Percentiles rank a stretch among this genome's conserved stretches.
Conservation (phyloP, 108 stramenopile genomes). For the Stephanodiscus triporus region DNA sequence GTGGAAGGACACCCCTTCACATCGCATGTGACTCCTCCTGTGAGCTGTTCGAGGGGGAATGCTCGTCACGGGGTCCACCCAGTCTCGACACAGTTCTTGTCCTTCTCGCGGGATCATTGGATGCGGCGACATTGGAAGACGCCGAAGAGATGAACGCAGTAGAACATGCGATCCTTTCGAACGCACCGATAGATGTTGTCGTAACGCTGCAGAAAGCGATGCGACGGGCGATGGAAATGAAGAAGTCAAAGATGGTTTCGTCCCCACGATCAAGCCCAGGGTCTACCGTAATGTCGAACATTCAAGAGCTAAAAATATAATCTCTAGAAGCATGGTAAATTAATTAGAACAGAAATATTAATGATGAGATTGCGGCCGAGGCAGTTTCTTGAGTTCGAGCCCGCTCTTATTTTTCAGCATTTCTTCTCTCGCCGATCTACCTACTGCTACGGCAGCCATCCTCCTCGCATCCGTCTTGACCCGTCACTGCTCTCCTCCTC, state of each 20-base stretch:
- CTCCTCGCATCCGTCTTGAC: not conserved
- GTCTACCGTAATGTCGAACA: not conserved
- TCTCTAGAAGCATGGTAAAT: not conserved
- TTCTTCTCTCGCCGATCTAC: too few relatives aligned
- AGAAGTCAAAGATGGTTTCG: not conserved
- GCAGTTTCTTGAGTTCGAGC: not conserved
- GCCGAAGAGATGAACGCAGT: conserved; percentile 21
- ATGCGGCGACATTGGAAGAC: conserved; percentile 17
- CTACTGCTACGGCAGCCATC: not conserved
- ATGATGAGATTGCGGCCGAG: too few relatives aligned
- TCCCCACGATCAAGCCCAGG: not conserved
- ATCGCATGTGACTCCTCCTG: conserved; percentile 23
- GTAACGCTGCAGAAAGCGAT: not conserved
- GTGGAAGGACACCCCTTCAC: conserved; percentile 18
- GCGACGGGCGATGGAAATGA: not conserved
- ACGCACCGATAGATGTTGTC: conserved; percentile 8
- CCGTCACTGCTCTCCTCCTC: not conserved
- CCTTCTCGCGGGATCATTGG: conserved; percentile 12
- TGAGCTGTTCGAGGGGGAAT: conserved; percentile 7
- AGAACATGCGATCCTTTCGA: conserved; percentile 21
- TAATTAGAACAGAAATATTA: not conserved
- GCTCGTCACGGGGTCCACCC: conserved; percentile 3
- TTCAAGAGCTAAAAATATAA: too few relatives aligned
- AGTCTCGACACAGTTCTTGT: conserved; percentile 4
- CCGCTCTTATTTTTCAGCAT: not conserved